Base-by-base conservation (phyloP, 768 basidiomycete genomes). In the Lentinula raphanica region DNA sequence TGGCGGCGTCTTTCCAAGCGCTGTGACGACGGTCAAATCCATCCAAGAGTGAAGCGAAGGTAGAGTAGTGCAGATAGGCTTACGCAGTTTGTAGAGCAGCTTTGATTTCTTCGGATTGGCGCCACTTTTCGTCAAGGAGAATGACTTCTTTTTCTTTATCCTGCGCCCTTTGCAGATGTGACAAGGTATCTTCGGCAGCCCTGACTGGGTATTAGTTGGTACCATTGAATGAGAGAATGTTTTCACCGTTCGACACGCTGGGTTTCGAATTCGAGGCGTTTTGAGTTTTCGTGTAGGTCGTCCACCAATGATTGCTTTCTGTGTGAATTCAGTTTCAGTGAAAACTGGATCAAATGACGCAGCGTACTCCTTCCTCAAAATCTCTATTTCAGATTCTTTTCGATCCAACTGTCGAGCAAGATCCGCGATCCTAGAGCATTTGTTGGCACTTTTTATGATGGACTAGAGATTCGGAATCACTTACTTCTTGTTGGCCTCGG, bases 401-500 rank as follows among this genome's bases (percentile, higher is more conserved):
- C 45, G 54, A 12, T n/a, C 40, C 27, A 56, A 32, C 19, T 19
- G 32, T 27, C 23, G 21, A 25, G 29, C 19, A 17, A 56, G 28
- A 19, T 27, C n/a, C 3, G 5, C 13, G 23, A 28, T 21, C 5
- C 39, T 56, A 21, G 21, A 23, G n/a, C 29, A 19, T 31, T 15
- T 7, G 27, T 32, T 19, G 54, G 5, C 19, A 45, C n/a, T n/a
- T n/a, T n/a, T n/a, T n/a, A 28, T 15, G 12, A 19, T 31, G 5
- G 13, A 3, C 23, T 15, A 3, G 19, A 6, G 9, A 32, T 13
- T 9, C 15, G 13, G 23, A 44, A 25, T 11, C 13, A 21, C 46
- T 23, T 32, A 63, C 64, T 54, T 49, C 54, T 66, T 55, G 39
- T 40, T 60, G 23, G 46, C 64, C 29, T 66, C 65, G 12, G 49